phyloP scores from a whole-genome alignment of 2,329 filamentous ascomycete genomes.

The Cordyceps cicadae region DNA sequence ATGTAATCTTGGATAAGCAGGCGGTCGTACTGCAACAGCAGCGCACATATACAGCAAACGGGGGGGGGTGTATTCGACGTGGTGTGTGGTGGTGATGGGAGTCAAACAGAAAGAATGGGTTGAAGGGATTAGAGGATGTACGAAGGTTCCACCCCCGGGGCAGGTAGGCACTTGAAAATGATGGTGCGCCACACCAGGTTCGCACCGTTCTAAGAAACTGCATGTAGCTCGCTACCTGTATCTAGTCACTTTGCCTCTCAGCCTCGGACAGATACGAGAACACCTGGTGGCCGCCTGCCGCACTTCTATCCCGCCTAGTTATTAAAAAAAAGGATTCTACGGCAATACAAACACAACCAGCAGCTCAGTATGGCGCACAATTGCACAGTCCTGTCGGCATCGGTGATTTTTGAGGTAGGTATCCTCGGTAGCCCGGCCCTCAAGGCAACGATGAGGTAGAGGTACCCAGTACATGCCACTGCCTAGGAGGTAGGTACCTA shows the following conservation, averaged over 20 bases:
- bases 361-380: no score
- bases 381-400: no score
- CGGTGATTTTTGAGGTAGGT: no score
- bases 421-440: no score
- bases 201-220: not conserved
- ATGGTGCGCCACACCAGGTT: slow-evolving; percentile 4
- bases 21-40: not conserved
- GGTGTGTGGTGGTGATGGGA: not conserved
- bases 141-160: slow-evolving; percentile 10
- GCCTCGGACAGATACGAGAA: not conserved
- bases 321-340: not conserved
- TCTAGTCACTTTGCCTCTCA: not conserved
- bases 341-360: no score
- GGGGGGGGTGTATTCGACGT: not conserved
- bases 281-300: not conserved
- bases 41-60: not conserved
- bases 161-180: not conserved
- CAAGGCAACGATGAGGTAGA: no score
- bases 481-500: not conserved
- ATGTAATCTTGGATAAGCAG: not conserved
- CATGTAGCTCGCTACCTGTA: not conserved
- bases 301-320: not conserved
- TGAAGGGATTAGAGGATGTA: slow-evolving; percentile 10
- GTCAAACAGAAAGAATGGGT: not conserved
- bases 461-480: not conserved